These are phyloP conservation scores for Coemansia guatemalensis DNA, from an alignment of 192 early-diverging fungal genomes.

Conservation along the genomic window DNA sequence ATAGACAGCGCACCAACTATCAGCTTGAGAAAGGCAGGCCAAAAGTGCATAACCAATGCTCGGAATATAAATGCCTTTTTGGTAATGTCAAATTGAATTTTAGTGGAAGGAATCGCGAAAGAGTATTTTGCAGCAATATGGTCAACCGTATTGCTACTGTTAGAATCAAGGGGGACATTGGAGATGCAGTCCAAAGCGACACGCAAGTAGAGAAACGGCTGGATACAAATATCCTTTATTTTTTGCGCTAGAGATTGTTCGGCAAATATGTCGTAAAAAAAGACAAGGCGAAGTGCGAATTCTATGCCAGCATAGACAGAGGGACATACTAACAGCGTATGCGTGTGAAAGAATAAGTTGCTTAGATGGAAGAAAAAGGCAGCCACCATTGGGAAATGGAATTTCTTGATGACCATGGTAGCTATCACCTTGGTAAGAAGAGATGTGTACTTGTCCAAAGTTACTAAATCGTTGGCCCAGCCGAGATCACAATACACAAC, in stretches of 20 bases:
- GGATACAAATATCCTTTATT: background rate
- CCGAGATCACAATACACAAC: background rate
- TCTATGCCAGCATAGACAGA: background rate
- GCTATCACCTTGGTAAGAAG: background rate
- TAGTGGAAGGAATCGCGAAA: background rate
- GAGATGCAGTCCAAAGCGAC: background rate
- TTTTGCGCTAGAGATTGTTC: background rate
- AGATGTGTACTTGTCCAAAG: background rate
- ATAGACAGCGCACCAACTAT: constrained; percentile 10
- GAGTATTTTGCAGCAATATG: background rate
- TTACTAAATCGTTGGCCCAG: background rate
- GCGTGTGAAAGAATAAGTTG: background rate
- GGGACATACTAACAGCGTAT: background rate
- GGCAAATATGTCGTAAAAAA: background rate
- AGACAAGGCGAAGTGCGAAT: background rate
- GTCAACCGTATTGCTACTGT: background rate
- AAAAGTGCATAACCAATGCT: constrained; percentile 1
- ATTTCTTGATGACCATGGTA: background rate
- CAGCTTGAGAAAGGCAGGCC: background rate
- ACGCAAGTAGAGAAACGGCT: background rate
- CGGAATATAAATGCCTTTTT: constrained; percentile 10
- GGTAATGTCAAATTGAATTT: background rate
- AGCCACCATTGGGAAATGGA: background rate
- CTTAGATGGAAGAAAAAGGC: background rate
- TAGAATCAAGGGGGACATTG: background rate